These are phyloP conservation scores for Penstemon eatonii DNA, from an alignment of 257 asterid genomes.

Conservation along the genomic window DNA sequence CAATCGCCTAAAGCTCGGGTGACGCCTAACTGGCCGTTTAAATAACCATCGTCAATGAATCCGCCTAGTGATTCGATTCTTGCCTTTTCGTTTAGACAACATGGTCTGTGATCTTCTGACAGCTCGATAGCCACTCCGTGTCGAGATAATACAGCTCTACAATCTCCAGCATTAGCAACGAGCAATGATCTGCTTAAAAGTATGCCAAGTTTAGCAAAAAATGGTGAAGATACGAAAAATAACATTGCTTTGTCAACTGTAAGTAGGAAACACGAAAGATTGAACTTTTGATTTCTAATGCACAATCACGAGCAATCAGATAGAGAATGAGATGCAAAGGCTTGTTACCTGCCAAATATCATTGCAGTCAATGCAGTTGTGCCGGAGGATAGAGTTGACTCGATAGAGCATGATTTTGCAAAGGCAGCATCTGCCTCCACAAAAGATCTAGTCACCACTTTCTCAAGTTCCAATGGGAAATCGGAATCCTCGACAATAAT, in stretches of 20 bases:
- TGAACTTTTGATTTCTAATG: no score
- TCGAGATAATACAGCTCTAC: constrained; percentile 84
- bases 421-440: constrained; percentile 72
- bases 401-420: constrained; percentile 67
- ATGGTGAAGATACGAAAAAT: neutral
- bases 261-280: neutral
- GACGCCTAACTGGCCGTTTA: constrained; percentile 75
- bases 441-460: constrained; percentile 75
- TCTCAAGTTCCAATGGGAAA: constrained; percentile 83
- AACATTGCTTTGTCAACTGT: neutral
- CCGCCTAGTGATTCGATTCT: constrained; percentile 84
- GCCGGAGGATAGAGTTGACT: constrained; percentile 76
- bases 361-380: constrained; percentile 92
- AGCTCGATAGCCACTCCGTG: constrained; percentile 74
- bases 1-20: constrained; percentile 90
- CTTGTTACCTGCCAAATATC: constrained; percentile 74
- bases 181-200: constrained; percentile 65
- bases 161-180: constrained; percentile 94
- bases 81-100: constrained; percentile 55
- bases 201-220: neutral
- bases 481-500: constrained; percentile 79
- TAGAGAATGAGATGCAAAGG: constrained; percentile 2
- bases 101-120: constrained; percentile 85
- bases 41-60: constrained; percentile 65
- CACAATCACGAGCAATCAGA: no score